These are phyloP conservation scores for Candida morakotiae DNA, from an alignment of 805 yeast genomes.

Conservation along the genomic window DNA sequence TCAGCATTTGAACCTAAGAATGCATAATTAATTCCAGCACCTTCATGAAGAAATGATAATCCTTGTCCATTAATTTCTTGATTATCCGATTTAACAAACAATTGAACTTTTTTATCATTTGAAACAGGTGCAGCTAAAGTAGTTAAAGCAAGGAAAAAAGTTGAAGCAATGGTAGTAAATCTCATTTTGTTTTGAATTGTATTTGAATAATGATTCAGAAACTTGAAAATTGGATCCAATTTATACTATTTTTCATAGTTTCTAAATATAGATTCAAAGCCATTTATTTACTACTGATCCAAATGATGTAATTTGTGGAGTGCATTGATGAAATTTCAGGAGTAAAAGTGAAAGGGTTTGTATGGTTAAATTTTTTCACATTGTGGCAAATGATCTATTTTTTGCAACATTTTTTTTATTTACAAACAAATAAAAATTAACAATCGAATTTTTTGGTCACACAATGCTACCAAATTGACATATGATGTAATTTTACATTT, in stretches of 20 bases:
- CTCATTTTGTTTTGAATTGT: conserved; percentile 6
- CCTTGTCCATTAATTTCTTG: conserved; percentile 24
- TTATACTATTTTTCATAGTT: not conserved
- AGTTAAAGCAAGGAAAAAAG: conserved; percentile 8
- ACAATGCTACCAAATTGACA: not conserved
- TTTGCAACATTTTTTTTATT: not conserved
- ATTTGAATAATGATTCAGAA: no score
- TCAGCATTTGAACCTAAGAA: conserved; percentile 19
- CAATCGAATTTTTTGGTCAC: not conserved
- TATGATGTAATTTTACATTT: not conserved
- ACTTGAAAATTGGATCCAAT: no score
- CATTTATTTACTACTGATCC: no score
- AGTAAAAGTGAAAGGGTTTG: no score
- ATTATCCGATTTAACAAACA: conserved; percentile 22
- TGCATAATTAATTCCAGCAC: conserved; percentile 42
- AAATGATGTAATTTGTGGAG: not conserved
- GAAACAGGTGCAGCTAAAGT: conserved; percentile 7
- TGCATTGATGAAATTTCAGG: no score
- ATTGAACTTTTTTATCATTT: conserved; percentile 10
- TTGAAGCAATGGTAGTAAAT: conserved; percentile 3
- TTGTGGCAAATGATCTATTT: not conserved
- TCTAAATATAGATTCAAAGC: not conserved
- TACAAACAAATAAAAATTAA: not conserved
- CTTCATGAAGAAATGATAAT: conserved; percentile 33
- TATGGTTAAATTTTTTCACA: no score